Conservation (phyloP, 805 yeast genomes). For the Lachancea cidri region DNA sequence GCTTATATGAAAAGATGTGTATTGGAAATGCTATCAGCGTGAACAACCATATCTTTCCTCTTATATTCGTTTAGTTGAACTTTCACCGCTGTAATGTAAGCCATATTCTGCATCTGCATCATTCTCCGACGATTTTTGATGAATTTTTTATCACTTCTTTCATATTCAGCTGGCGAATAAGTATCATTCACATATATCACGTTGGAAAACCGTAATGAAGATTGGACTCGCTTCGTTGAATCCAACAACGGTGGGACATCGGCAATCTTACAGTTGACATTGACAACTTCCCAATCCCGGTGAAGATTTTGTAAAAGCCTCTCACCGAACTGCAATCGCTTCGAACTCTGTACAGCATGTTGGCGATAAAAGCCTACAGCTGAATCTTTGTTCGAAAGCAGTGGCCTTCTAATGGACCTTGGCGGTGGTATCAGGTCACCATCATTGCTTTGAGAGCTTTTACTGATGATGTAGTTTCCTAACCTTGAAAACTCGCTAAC, state of each 20-base stretch:
- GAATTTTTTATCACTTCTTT: slow-evolving; percentile 23
- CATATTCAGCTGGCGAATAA: slow-evolving; percentile 26
- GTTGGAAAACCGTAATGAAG: slow-evolving; percentile 17
- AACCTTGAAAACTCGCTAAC: slow-evolving; percentile 20
- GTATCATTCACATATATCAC: slow-evolving; percentile 27
- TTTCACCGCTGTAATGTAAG: slow-evolving; percentile 40
- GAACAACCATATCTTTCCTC: slow-evolving; percentile 61
- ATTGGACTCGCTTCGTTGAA: neutral
- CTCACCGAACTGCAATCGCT: slow-evolving; percentile 1
- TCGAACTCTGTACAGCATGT: slow-evolving; percentile 6
- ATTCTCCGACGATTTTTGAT: slow-evolving; percentile 17
- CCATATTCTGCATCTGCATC: slow-evolving; percentile 16
- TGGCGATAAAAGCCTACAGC: slow-evolving; percentile 20
- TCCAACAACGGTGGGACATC: neutral
- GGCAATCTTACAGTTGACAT: slow-evolving; percentile 12
- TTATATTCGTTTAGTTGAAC: slow-evolving; percentile 61
- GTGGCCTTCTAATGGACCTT: slow-evolving; percentile 26
- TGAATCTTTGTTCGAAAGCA: slow-evolving; percentile 14
- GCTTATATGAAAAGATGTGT: slow-evolving; percentile 53
- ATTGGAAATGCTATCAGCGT: slow-evolving; percentile 50
- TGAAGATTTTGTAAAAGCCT: slow-evolving; percentile 15
- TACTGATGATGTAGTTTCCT: slow-evolving; percentile 17
- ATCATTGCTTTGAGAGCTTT: neutral
- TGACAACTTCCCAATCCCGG: slow-evolving; percentile 23
- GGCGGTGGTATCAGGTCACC: slow-evolving; percentile 15